Conservation (phyloP, 139 green algal species). For the Spirogloea muscicola region DNA sequence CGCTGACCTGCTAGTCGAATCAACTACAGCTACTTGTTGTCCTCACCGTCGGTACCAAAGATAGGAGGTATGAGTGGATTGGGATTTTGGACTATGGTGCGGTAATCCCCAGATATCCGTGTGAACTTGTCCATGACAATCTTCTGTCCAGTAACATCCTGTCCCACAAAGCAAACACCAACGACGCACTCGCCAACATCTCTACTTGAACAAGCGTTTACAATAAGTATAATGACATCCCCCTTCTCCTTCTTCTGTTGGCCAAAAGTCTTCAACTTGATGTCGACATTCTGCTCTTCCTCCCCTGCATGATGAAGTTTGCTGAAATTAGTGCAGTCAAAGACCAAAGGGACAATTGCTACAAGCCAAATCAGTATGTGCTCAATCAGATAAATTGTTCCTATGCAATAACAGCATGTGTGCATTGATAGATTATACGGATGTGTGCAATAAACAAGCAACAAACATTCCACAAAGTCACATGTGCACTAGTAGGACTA, state of each 20-base stretch:
- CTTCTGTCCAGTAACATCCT: constrained; percentile 48
- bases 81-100: constrained; percentile 32
- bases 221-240: constrained; percentile 36
- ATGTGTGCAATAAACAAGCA: too few species aligned
- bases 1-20: background rate
- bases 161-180: constrained; percentile 48
- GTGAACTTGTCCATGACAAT: constrained; percentile 51
- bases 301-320: constrained; percentile 18
- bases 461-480: too few species aligned
- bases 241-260: constrained; percentile 20
- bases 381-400: too few species aligned
- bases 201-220: constrained; percentile 43
- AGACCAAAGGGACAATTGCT: too few species aligned
- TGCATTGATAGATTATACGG: too few species aligned
- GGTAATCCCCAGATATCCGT: constrained; percentile 42
- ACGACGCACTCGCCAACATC: constrained; percentile 49
- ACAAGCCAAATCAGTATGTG: too few species aligned
- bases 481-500: too few species aligned
- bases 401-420: too few species aligned
- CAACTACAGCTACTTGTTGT: background rate
- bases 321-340: too few species aligned
- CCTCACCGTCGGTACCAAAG: constrained; percentile 42
- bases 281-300: constrained; percentile 51
- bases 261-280: constrained; percentile 31
- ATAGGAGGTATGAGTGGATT: constrained; percentile 50